Percentiles rank a stretch among this genome's conserved stretches.
Conservation (phyloP, 495 filamentous ascomycete genomes). For the Hypoxylon intermedium region DNA sequence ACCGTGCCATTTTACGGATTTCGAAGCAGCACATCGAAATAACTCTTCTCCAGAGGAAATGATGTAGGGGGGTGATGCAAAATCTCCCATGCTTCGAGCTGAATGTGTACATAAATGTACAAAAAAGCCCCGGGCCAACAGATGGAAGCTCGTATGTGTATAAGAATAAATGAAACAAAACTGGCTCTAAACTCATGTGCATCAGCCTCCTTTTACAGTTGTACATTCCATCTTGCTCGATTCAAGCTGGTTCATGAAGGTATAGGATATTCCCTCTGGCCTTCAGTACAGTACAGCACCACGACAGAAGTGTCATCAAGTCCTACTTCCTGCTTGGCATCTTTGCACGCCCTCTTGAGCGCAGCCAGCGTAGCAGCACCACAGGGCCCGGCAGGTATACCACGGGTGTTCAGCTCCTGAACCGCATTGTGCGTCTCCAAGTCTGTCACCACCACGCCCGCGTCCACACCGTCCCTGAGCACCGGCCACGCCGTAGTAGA, state of each 20-base stretch:
- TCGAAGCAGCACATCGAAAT: too few species aligned
- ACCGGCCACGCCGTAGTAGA: conserved; percentile 67
- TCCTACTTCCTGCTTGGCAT: conserved; percentile 36
- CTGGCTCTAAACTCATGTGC: not conserved
- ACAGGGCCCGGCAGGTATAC: conserved; percentile 65
- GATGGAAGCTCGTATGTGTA: conserved; percentile 8
- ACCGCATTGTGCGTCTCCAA: conserved; percentile 60
- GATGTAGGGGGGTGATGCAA: not conserved
- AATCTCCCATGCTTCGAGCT: not conserved
- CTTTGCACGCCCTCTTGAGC: conserved; percentile 53
- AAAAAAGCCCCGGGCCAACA: conserved; percentile 6
- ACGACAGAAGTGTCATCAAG: conserved; percentile 58
- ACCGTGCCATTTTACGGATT: too few species aligned
- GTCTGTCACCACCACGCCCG: conserved; percentile 62
- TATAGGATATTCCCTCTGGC: conserved; percentile 31
- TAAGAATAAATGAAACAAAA: conserved; percentile 2
- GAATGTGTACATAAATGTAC: conserved; percentile 12
- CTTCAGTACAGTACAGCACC: conserved; percentile 51
- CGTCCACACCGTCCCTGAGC: conserved; percentile 62
- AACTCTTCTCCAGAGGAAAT: too few species aligned
- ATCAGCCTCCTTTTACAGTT: too few species aligned
- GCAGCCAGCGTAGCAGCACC: conserved; percentile 67
- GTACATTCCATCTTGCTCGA: too few species aligned
- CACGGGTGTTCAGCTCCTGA: conserved; percentile 52
- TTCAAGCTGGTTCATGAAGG: conserved; percentile 20